These are phyloP conservation scores for Melanomma pulvis-pyrius DNA, from an alignment of 495 filamentous ascomycete species.

Conservation along the genomic window DNA sequence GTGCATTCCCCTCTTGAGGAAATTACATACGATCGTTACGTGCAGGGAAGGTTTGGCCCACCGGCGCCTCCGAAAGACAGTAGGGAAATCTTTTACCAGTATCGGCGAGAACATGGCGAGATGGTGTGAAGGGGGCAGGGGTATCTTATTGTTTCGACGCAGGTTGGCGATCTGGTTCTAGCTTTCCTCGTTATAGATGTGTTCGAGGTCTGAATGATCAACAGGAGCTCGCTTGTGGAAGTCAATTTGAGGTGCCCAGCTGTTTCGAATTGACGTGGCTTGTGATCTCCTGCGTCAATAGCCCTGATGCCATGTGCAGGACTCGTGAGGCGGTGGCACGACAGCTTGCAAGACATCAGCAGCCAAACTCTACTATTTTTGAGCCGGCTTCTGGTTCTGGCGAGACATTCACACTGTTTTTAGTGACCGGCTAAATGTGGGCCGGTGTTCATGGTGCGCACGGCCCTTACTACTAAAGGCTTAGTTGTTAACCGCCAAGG, in stretches of 20 bases:
- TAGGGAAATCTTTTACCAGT: conserved; percentile 28
- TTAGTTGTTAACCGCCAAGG: too few relatives aligned
- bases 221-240: not conserved
- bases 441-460: conserved; percentile 5
- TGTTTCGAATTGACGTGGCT: conserved; percentile 10
- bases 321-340: not conserved
- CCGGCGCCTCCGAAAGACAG: conserved; percentile 33
- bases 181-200: not conserved
- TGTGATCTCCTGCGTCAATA: conserved; percentile 1
- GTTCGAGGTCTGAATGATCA: too few relatives aligned
- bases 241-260: not conserved
- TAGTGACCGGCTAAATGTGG: conserved; percentile 19
- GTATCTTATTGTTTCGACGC: not conserved
- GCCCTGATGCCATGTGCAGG: conserved; percentile 10
- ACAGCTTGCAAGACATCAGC: conserved; percentile 10
- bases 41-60: conserved; percentile 28
- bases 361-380: not conserved
- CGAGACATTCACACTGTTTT: not conserved
- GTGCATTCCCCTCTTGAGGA: conserved; percentile 6
- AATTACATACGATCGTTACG: conserved; percentile 20
- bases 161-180: not conserved
- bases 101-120: conserved; percentile 15
- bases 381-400: too few relatives aligned
- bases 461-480: not conserved
- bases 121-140: conserved; percentile 6